Evolutionary conservation across 2,329 filamentous ascomycete species (phyloP).

Genomic region (Fusarium anthophilum): DNA sequence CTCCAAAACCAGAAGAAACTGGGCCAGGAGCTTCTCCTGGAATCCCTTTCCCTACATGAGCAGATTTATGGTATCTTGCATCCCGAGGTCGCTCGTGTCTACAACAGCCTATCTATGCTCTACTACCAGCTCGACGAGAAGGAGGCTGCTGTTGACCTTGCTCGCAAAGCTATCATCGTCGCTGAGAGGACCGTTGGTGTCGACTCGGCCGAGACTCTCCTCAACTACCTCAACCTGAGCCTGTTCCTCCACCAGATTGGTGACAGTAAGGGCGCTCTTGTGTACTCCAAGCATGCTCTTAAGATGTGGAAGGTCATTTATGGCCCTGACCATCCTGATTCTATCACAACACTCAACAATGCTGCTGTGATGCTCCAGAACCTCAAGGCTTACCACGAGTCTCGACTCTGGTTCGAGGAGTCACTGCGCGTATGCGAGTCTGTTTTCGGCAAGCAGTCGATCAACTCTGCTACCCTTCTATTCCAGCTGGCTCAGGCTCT

Average conservation of each 20-base stretch:
- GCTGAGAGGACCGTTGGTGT: constrained; percentile 93
- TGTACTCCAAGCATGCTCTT: constrained; percentile 90
- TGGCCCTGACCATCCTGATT: constrained; percentile 91
- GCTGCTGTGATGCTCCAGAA: constrained; percentile 98
- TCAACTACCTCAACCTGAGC: constrained; percentile 95
- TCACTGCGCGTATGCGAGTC: constrained; percentile 89
- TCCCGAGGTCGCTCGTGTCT: constrained; percentile 93
- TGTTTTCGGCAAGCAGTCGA: constrained; percentile 86
- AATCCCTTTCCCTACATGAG: constrained; percentile 94
- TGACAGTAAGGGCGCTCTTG: constrained; percentile 87
- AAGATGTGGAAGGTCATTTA: constrained; percentile 98
- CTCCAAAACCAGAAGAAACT: constrained; percentile 95
- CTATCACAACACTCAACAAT: constrained; percentile 98
- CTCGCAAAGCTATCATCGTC: constrained; percentile 95
- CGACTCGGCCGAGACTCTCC: constrained; percentile 91
- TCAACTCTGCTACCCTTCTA: constrained; percentile 92
- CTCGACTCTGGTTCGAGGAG: constrained; percentile 95
- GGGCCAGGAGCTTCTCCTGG: constrained; percentile 93
- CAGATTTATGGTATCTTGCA: constrained; percentile 98
- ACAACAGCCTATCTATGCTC: constrained; percentile 93
- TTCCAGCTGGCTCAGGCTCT: constrained; percentile 98
- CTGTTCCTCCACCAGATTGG: constrained; percentile 93
- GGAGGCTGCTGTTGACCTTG: constrained; percentile 91
- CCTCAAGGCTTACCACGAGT: constrained; percentile 93
- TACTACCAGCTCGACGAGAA: constrained; percentile 99